Conservation (phyloP, 78 protist species). For the Bigelowiella natans region DNA sequence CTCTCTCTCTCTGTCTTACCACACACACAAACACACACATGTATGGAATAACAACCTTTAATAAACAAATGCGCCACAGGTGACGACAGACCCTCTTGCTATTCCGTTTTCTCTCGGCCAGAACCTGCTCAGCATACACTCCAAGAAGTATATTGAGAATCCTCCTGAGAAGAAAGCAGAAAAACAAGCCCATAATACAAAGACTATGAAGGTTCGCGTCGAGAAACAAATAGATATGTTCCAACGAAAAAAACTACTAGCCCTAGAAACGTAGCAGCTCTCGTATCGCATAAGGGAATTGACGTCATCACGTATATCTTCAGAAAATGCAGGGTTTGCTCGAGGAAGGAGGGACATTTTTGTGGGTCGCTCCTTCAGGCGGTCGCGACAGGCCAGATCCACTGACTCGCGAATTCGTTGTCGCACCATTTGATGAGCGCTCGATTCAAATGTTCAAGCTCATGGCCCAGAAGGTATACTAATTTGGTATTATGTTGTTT, state of each 20-base stretch:
- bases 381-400: not conserved
- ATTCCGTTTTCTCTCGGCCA: not conserved
- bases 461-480: not conserved
- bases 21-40: not conserved
- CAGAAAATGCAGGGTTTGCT: not conserved
- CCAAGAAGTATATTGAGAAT: not conserved
- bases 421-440: not conserved
- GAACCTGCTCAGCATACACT: not conserved
- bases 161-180: not conserved
- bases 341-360: not conserved
- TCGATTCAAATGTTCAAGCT: not conserved
- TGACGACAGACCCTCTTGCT: not conserved
- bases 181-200: not conserved
- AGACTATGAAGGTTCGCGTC: not conserved
- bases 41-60: not conserved
- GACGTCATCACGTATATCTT: no score
- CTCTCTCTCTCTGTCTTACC: not conserved
- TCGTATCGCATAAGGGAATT: no score
- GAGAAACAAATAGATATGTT: no score
- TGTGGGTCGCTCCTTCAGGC: not conserved
- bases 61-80: not conserved
- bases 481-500: no score
- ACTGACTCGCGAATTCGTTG: not conserved
- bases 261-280: no score
- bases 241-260: no score